phyloP scores from a whole-genome alignment of 306 rosid species.

The Sechiopsis laciniata region DNA sequence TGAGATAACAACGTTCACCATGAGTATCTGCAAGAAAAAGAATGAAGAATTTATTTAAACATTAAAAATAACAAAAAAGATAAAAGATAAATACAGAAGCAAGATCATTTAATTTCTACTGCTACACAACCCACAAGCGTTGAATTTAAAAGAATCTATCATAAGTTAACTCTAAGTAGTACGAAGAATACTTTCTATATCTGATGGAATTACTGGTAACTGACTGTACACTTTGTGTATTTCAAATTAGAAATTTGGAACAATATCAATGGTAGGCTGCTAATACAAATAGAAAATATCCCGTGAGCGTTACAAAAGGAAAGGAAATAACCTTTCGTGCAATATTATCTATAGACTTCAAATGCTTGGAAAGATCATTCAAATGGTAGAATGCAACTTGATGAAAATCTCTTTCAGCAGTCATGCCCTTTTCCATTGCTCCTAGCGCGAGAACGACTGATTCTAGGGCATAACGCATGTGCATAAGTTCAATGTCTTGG shows the following conservation, averaged over 20 bases:
- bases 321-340: slow-evolving; percentile 72
- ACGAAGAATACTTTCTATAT: not conserved
- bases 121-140: slow-evolving; percentile 1
- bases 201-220: not conserved
- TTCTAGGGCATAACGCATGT: slow-evolving; percentile 94
- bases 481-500: slow-evolving; percentile 95
- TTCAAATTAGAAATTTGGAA: not conserved
- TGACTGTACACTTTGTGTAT: slow-evolving; percentile 3
- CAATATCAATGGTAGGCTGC: slow-evolving; percentile 5
- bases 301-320: slow-evolving; percentile 24
- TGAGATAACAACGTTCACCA: slow-evolving; percentile 74
- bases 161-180: no score
- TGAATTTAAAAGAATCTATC: no score
- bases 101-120: not conserved
- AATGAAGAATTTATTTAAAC: slow-evolving; percentile 20
- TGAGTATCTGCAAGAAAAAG: slow-evolving; percentile 54
- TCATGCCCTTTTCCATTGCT: slow-evolving; percentile 58
- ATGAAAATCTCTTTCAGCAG: slow-evolving; percentile 43
- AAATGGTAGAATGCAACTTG: slow-evolving; percentile 57
- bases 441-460: slow-evolving; percentile 80
- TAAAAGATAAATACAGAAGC: not conserved
- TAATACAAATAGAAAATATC: slow-evolving; percentile 26
- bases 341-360: slow-evolving; percentile 70
- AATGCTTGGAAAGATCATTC: slow-evolving; percentile 74
- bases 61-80: slow-evolving; percentile 10